Evolutionary conservation across 129 eudicot species (phyloP).

Genomic region (Lactuca saligna): DNA sequence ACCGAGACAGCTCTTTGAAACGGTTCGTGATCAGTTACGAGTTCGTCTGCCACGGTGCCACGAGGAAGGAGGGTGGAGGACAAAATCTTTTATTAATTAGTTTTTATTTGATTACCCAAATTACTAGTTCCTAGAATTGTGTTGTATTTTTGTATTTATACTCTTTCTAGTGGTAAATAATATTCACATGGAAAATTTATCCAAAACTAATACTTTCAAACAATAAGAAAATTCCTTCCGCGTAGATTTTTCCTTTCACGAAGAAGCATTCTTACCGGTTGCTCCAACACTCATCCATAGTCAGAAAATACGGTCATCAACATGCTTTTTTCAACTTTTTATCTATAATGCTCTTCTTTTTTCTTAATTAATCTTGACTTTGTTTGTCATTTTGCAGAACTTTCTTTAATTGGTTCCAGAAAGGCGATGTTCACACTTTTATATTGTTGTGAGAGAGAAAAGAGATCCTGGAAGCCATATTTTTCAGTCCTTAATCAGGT

Average conservation of each 20-base stretch:
- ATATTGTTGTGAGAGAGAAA: conserved; percentile 6
- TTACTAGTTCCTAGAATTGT: too few species aligned
- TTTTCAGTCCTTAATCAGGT: conserved; percentile 66
- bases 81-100: too few species aligned
- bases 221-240: neutral
- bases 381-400: conserved; percentile 55
- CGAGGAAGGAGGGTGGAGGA: too few species aligned
- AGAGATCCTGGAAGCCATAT: conserved; percentile 60
- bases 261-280: conserved; percentile 14
- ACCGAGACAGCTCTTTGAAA: too few species aligned
- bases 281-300: neutral
- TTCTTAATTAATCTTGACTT: conserved; percentile 32
- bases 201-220: neutral
- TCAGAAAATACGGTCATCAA: conserved; percentile 12
- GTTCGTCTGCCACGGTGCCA: too few species aligned
- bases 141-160: too few species aligned
- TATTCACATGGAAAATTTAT: too few species aligned
- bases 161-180: too few species aligned
- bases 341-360: conserved; percentile 17
- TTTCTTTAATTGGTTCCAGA: conserved; percentile 64
- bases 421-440: conserved; percentile 55
- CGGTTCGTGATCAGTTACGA: too few species aligned
- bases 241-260: neutral
- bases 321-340: conserved; percentile 26
- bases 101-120: too few species aligned